Base-by-base conservation (phyloP, 345 rosid species). In the Euphorbia peplus region DNA sequence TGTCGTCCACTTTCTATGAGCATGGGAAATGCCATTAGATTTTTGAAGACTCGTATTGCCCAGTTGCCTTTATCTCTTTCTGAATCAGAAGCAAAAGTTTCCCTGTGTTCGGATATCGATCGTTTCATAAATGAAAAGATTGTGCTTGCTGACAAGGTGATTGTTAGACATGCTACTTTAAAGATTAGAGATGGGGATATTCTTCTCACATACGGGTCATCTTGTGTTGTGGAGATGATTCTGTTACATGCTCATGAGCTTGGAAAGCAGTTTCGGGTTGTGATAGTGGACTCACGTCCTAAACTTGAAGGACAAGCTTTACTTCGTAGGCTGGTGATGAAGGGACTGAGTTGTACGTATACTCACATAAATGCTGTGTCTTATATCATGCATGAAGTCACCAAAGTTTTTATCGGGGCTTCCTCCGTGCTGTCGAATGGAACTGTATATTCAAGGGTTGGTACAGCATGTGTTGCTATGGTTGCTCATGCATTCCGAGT, bases 391-490 rank as follows among this genome's bases (percentile, higher is more conserved):
- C 96, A 91, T 74, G 99, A 93, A 77, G 98, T 80, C 69, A 91
- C 91, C 70, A 83, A 84, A 71, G 98, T 93, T 69, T 88, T 93
- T 82, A 69, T 93, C 70, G 99, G 97, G 18, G 96, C 99, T 56
- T 88, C 96, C 37, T 87, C 99, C 1, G 88, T 93, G 70, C 77
- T 93, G 79, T 89, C 96, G 18, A 93, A 91, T 81, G 97, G 97
- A 60, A 91, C 99, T 29, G 90, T 91, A 46, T 93, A 84, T 76
- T 93, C 99, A 3, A 84, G 99, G 74, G 99, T 91, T 22, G 99
- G 99, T 35, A 93, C 99, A 52, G 99, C 99, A 42, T 84, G 88
- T 76, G 89, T 93, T 69, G 97, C 99, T 41, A 93, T 93, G 97
- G 99, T 88, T 80, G 97, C 99, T 42, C 93, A 81, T 82, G 97